Percentiles rank a stretch among this genome's conserved stretches.
Conservation (phyloP, 371 early-diverging fungal species). For the Rhizomucor pusillus region DNA sequence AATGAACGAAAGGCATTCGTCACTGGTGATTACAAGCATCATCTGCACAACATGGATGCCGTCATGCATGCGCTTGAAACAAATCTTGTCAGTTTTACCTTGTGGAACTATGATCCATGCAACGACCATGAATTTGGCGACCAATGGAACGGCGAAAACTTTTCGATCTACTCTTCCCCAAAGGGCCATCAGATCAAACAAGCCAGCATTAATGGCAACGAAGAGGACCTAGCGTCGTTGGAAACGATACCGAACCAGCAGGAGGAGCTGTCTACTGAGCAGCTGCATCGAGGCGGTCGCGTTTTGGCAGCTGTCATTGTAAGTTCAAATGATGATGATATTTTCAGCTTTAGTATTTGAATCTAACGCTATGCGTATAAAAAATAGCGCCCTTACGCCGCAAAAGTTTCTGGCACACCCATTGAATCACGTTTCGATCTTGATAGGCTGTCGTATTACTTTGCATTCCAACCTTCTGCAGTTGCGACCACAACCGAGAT, state of each 20-base stretch:
- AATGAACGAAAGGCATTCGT: conserved; percentile 66
- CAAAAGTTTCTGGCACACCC: not conserved
- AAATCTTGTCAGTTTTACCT: conserved; percentile 74
- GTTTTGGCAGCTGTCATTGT: not conserved
- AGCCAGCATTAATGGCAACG: not conserved
- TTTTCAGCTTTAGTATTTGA: no score
- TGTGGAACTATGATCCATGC: conserved; percentile 83
- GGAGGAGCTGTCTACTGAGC: not conserved
- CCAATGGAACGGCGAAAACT: conserved; percentile 91
- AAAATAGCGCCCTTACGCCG: not conserved
- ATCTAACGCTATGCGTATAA: no score
- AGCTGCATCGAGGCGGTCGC: not conserved
- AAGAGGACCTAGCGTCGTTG: not conserved
- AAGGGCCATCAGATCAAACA: not conserved
- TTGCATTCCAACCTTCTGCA: conserved; percentile 1
- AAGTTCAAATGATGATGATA: not conserved
- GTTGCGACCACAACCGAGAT: conserved; percentile 1
- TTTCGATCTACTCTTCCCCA: conserved; percentile 67
- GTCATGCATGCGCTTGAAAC: conserved; percentile 72
- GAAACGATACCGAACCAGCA: not conserved
- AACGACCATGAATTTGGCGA: conserved; percentile 81
- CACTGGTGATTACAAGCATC: conserved; percentile 68
- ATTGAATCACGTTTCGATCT: not conserved
- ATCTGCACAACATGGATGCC: conserved; percentile 73
- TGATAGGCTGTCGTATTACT: not conserved